A percentile compares a stretch with the other conserved stretches of the same genome.
Conservation (phyloP, 768 basidiomycete species). For the Leucosporidium yakuticum region DNA sequence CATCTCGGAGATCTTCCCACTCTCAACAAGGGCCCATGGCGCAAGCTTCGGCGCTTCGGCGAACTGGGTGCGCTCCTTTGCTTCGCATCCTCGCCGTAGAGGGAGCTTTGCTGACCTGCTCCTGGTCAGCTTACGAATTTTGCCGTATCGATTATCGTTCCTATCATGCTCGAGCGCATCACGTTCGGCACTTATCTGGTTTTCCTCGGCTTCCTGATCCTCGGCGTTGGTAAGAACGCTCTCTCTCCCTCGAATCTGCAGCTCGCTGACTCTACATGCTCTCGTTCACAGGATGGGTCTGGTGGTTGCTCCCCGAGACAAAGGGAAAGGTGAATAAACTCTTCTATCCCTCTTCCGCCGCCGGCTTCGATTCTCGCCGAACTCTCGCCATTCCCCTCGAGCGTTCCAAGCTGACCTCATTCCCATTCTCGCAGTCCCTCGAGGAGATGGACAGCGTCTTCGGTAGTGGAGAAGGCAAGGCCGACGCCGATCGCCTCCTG, state of each 20-base stretch:
- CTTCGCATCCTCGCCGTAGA: no score
- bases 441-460: slow-evolving; percentile 3
- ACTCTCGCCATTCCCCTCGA: no score
- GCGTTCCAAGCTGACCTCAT: no score
- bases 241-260: no score
- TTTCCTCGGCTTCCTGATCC: not conserved
- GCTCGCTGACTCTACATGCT: no score
- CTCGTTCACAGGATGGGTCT: no score
- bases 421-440: not conserved
- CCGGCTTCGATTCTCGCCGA: no score
- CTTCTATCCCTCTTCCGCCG: no score
- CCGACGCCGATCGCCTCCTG: not conserved
- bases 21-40: not conserved
- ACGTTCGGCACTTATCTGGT: not conserved
- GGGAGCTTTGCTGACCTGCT: not conserved
- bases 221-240: not conserved
- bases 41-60: not conserved
- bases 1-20: not conserved
- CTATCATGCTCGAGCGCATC: not conserved
- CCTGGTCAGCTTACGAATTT: no score
- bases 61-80: not conserved
- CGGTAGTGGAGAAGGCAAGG: not conserved
- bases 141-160: not conserved
- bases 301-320: no score
- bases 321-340: no score